Conservation (phyloP, 495 filamentous ascomycete species). For the Xylaria castorea region DNA sequence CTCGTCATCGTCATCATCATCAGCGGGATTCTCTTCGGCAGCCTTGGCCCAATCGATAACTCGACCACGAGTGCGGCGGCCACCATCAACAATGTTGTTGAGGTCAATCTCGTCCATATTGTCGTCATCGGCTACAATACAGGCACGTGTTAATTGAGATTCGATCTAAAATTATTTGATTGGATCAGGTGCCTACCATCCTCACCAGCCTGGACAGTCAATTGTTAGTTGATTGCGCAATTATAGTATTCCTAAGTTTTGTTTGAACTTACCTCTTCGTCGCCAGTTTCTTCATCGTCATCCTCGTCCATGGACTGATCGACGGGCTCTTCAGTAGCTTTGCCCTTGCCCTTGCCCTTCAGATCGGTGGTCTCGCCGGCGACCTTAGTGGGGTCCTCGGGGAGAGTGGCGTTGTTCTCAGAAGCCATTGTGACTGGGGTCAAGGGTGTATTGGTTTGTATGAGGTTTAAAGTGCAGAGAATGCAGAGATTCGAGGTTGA, state of each 20-base stretch:
- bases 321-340: conserved; percentile 49
- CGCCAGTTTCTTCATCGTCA: conserved; percentile 67
- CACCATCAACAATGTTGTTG: conserved; percentile 79
- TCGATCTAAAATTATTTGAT: conserved; percentile 24
- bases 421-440: conserved; percentile 43
- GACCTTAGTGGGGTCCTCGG: conserved; percentile 42
- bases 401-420: conserved; percentile 46
- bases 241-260: background rate
- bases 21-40: conserved; percentile 68
- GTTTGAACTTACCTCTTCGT: conserved; percentile 64
- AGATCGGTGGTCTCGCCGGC: conserved; percentile 45
- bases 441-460: background rate
- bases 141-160: conserved; percentile 10
- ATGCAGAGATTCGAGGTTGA: conserved; percentile 4
- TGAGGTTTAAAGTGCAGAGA: background rate
- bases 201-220: conserved; percentile 42
- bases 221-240: conserved; percentile 33
- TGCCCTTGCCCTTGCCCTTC: conserved; percentile 69
- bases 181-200: conserved; percentile 47
- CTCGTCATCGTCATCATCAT: conserved; percentile 81
- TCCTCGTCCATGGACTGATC: conserved; percentile 75
- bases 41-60: conserved; percentile 87
- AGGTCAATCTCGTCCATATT: conserved; percentile 89
- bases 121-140: conserved; percentile 73
- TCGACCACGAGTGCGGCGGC: conserved; percentile 82